Conservation (phyloP, 805 yeast genomes). For the Candida anglica region DNA sequence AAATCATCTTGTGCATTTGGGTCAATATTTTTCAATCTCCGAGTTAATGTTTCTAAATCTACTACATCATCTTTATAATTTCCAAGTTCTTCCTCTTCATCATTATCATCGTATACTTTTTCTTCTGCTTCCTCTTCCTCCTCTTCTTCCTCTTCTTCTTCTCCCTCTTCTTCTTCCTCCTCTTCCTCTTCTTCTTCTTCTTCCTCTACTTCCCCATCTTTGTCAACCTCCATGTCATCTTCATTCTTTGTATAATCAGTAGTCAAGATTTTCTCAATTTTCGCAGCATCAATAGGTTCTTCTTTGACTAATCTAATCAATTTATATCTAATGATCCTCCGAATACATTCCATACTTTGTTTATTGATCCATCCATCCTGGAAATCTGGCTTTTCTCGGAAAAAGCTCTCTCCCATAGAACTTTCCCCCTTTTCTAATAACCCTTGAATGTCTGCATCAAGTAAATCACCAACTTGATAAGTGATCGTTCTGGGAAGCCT, state of each 20-base stretch:
- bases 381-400: constrained; percentile 35
- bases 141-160: constrained; percentile 18
- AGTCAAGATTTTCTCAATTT: constrained; percentile 41
- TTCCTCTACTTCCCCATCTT: constrained; percentile 23
- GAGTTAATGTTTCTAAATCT: constrained; percentile 26
- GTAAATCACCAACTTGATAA: constrained; percentile 75
- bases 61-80: constrained; percentile 6
- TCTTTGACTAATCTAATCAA: constrained; percentile 56
- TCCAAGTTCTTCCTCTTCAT: constrained; percentile 13
- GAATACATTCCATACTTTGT: constrained; percentile 56
- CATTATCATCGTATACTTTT: constrained; percentile 20
- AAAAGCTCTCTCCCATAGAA: constrained; percentile 33
- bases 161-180: constrained; percentile 19
- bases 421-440: constrained; percentile 33
- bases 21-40: constrained; percentile 32
- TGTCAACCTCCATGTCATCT: constrained; percentile 14
- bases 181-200: constrained; percentile 11
- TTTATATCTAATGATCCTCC: constrained; percentile 72
- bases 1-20: constrained; percentile 30
- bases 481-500: constrained; percentile 65
- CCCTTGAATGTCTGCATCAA: constrained; percentile 55
- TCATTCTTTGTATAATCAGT: constrained; percentile 28
- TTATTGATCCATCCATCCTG: constrained; percentile 80
- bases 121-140: constrained; percentile 20
- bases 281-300: constrained; percentile 38